Percentiles rank a stretch among this genome's conserved stretches.
phyloP scores from a whole-genome alignment of 1,284 basidiomycete species.

The Ceratobasidium sp. region DNA sequence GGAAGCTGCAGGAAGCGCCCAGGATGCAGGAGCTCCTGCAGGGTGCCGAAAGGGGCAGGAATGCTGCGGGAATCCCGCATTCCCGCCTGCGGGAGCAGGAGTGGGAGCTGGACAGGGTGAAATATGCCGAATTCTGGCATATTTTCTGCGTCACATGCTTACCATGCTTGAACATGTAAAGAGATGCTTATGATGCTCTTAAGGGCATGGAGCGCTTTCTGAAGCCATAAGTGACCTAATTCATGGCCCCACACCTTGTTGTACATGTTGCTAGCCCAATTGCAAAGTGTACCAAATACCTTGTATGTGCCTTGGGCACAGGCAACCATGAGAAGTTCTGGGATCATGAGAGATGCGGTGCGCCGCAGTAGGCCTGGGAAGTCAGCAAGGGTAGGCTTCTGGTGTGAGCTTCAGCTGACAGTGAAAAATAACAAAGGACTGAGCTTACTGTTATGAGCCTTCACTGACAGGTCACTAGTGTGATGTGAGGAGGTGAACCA shows the following conservation, averaged over 20 bases:
- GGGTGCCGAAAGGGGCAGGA: too few species aligned
- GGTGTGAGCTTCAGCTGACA: background rate
- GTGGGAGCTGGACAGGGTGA: too few species aligned
- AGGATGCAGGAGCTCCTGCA: too few species aligned
- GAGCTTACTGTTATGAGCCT: too few species aligned
- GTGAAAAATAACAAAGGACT: background rate
- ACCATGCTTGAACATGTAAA: too few species aligned
- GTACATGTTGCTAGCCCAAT: background rate
- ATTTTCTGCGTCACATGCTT: too few species aligned
- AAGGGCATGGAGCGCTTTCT: background rate
- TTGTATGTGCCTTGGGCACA: background rate
- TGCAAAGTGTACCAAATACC: background rate
- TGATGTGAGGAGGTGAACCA: too few species aligned
- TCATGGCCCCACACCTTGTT: background rate
- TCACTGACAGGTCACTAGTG: too few species aligned
- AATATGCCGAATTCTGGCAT: too few species aligned
- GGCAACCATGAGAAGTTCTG: background rate
- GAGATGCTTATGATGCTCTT: background rate
- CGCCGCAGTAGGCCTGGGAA: background rate
- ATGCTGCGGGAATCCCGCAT: too few species aligned
- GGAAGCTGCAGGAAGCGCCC: too few species aligned
- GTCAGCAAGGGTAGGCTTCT: slow-evolving; percentile 1
- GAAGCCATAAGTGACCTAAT: background rate
- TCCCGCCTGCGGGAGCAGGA: too few species aligned
- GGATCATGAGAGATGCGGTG: background rate